Evolutionary conservation across 148 eudicot genomes (phyloP).

Genomic region (Amaranthus hypochondriacus): DNA sequence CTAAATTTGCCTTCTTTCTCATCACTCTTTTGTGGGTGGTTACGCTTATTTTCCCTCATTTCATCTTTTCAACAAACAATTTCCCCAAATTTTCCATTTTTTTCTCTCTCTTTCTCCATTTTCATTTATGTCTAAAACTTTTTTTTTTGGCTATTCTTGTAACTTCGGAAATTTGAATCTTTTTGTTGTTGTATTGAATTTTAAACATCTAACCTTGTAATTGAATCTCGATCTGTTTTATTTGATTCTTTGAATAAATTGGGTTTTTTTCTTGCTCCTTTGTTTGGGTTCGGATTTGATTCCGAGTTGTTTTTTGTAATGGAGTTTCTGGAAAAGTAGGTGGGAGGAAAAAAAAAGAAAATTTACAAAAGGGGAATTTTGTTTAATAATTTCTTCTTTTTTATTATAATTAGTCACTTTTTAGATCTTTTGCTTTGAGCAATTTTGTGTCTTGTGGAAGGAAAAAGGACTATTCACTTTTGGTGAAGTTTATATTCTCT

Average conservation of each 20-base stretch:
- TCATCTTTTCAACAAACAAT: background rate
- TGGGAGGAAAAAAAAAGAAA: background rate
- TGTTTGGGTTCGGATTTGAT: slow-evolving; percentile 21
- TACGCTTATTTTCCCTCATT: slow-evolving; percentile 11
- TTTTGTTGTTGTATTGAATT: background rate
- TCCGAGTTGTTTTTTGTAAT: background rate
- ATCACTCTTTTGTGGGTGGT: slow-evolving; percentile 15
- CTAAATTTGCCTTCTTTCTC: slow-evolving; percentile 14
- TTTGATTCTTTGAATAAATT: slow-evolving; percentile 2
- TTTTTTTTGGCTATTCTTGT: background rate
- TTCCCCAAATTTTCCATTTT: slow-evolving; percentile 13
- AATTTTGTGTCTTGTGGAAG: slow-evolving; percentile 25
- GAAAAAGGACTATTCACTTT: slow-evolving; percentile 21
- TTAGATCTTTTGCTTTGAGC: slow-evolving; percentile 22
- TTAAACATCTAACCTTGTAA: background rate
- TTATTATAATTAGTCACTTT: background rate
- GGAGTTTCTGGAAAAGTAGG: slow-evolving; percentile 14
- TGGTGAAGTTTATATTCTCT: background rate
- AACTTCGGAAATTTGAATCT: background rate
- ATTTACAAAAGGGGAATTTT: too few species aligned
- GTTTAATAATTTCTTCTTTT: background rate
- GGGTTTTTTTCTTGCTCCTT: slow-evolving; percentile 13
- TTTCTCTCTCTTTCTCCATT: slow-evolving; percentile 11
- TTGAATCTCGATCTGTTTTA: slow-evolving; percentile 15
- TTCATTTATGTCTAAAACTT: slow-evolving; percentile 9